Conservation (phyloP, 2,329 filamentous ascomycete genomes). For the Fusarium tricinctum region DNA sequence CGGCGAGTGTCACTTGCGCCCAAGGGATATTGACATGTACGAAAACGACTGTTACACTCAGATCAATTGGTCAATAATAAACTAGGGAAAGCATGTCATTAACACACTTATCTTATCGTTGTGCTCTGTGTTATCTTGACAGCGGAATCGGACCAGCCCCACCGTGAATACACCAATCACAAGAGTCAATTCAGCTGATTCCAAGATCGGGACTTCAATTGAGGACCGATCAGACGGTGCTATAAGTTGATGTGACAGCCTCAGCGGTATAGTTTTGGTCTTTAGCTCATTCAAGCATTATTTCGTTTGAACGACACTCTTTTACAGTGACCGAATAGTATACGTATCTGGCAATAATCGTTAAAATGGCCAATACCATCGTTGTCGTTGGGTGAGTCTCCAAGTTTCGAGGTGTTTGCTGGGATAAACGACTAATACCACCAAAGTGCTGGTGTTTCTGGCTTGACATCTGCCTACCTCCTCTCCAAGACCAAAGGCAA, state of each 20-base stretch:
- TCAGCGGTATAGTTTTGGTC: conserved; percentile 4
- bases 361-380: conserved; percentile 52
- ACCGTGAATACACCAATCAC: conserved; percentile 25
- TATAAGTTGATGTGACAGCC: conserved; percentile 26
- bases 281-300: neutral
- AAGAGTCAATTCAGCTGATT: conserved; percentile 9
- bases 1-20: conserved; percentile 37
- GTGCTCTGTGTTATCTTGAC: neutral
- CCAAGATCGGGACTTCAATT: conserved; percentile 38
- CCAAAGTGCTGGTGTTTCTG: conserved; percentile 63
- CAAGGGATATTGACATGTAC: conserved; percentile 8
- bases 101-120: conserved; percentile 22
- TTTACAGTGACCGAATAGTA: neutral
- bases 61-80: conserved; percentile 14
- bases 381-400: conserved; percentile 54
- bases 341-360: neutral
- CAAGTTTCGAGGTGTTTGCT: neutral
- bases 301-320: neutral
- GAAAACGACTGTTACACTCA: neutral
- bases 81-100: neutral
- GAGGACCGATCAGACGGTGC: conserved; percentile 15
- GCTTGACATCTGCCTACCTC: conserved; percentile 65
- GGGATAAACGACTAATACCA: conserved; percentile 9
- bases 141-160: neutral
- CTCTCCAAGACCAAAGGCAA: conserved; percentile 62